Base-by-base conservation (phyloP, 345 rosid genomes). In the Leavenworthia alabamica region DNA sequence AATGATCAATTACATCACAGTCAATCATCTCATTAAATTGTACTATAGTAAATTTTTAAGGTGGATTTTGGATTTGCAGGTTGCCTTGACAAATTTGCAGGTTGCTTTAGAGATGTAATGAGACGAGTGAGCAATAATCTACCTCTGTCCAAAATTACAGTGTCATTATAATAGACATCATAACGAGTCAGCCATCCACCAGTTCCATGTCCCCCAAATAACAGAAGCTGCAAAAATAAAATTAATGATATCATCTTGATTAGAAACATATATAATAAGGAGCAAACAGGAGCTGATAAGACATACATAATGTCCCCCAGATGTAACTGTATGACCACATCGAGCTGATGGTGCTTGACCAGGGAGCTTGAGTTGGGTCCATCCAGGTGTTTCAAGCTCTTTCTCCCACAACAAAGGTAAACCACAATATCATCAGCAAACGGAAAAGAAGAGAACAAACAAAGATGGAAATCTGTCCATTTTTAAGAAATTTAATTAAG, bases 111-210 rank as follows among this genome's bases (percentile, higher is more conserved):
- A 26, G 24, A 19, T 61, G 35, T 27, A 29, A 32, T 39, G 16
- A 64, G 40, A 56, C 2, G 10, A 13, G 66, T 1, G 42, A 65
- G 47, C 28, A 50, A 72, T 27, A 51, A 26, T 0, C 15, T 68
- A 93, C 99, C 86, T 78, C 99, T 79, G 64, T 93, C 99, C 72
- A 93, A 80, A 60, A 93, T 75, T 49, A 89, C 62, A 75, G 80
- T 83, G 63, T 93, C 99, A 65, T 93, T 83, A 66, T 87, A 87
- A 75, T 89, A 93, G 59, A 93, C 83, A 62, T 93, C 96, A 58
- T 93, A 93, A 52, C 97, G 97, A 73, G 92, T 93, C 65, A 93
- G 77, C 99, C 97, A 93, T 59, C 99, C 99, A 55, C 99, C 97
- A 64, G 96, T 93, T 52, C 97, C 94, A 68, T 89, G 97, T 54